Conservation (phyloP, 2,329 filamentous ascomycete genomes). For the Pestalotiopsis sp. region DNA sequence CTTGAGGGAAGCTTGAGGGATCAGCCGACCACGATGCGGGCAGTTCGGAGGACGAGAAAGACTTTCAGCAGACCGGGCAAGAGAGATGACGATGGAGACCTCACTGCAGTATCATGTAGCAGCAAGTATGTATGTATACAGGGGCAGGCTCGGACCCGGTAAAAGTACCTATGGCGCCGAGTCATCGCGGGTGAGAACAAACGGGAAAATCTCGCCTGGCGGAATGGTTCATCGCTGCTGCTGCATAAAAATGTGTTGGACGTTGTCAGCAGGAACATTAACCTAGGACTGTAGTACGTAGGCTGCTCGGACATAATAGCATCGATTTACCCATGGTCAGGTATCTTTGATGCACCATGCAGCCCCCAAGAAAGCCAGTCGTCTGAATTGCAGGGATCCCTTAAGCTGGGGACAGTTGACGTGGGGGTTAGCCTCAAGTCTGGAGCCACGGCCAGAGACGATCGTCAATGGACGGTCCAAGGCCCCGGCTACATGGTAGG, state of each 20-base stretch:
- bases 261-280: background rate
- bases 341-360: background rate
- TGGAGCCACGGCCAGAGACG: slow-evolving; percentile 1
- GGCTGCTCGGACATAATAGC: background rate
- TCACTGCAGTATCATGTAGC: background rate
- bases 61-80: background rate
- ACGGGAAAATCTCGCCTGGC: background rate
- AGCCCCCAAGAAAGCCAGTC: background rate
- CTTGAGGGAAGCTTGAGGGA: background rate
- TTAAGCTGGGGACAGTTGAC: background rate
- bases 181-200: background rate
- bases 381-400: background rate
- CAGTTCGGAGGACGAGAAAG: background rate
- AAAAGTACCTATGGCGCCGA: background rate
- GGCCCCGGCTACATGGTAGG: background rate
- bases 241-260: background rate
- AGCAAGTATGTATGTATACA: background rate
- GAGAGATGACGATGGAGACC: background rate
- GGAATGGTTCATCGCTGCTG: background rate
- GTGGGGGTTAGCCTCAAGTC: slow-evolving; percentile 13
- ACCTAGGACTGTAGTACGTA: background rate
- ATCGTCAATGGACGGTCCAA: background rate
- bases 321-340: background rate
- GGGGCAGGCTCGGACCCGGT: background rate
- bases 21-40: slow-evolving; percentile 2